A percentile compares a stretch with the other conserved stretches of the same genome.
Conservation (phyloP, 768 basidiomycete species). For the Solioccasus polychromus region DNA sequence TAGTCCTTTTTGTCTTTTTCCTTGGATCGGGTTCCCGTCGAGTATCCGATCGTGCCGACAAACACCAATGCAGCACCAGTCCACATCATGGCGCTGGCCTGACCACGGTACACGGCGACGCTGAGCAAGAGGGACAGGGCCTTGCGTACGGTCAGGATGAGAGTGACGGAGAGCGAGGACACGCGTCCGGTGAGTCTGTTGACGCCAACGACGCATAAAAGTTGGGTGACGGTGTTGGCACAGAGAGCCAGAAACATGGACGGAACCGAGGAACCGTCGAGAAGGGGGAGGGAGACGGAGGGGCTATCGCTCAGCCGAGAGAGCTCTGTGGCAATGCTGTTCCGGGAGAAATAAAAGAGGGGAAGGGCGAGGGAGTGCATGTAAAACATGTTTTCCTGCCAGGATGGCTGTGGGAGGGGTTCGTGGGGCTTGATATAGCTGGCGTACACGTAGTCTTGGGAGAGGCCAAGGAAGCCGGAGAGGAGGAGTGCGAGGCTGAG, state of each 20-base stretch:
- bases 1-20: slow-evolving; percentile 25
- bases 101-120: slow-evolving; percentile 48
- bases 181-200: slow-evolving; percentile 80
- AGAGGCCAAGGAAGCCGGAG: slow-evolving; percentile 76
- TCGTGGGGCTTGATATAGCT: slow-evolving; percentile 37
- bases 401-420: slow-evolving; percentile 38
- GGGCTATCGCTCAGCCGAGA: slow-evolving; percentile 11
- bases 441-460: slow-evolving; percentile 77
- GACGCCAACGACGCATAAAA: slow-evolving; percentile 84
- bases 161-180: slow-evolving; percentile 71
- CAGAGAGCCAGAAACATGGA: slow-evolving; percentile 58
- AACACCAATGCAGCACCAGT: slow-evolving; percentile 65
- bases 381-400: slow-evolving; percentile 95
- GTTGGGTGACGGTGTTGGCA: slow-evolving; percentile 79
- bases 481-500: slow-evolving; percentile 76
- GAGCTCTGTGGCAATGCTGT: slow-evolving; percentile 41
- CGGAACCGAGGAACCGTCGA: slow-evolving; percentile 40
- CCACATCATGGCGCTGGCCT: slow-evolving; percentile 53
- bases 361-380: slow-evolving; percentile 79
- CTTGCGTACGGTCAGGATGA: slow-evolving; percentile 79
- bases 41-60: slow-evolving; percentile 69
- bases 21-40: slow-evolving; percentile 26
- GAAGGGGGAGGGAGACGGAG: slow-evolving; percentile 7
- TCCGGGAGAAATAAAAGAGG: slow-evolving; percentile 63
- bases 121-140: slow-evolving; percentile 75